phyloP scores from a whole-genome alignment of 257 asterid species.

The Solanum sejunctum region DNA sequence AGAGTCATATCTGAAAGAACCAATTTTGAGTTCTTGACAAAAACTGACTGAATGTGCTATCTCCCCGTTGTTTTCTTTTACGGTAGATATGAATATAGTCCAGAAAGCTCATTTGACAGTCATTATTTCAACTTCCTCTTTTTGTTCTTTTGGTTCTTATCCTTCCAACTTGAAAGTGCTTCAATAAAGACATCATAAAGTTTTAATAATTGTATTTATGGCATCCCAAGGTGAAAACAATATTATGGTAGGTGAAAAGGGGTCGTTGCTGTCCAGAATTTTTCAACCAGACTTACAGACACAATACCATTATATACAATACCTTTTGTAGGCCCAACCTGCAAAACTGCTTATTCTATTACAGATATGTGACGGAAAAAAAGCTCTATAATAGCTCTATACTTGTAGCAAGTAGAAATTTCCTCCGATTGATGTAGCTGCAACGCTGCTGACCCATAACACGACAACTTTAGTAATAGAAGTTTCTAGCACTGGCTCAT shows the following conservation, averaged over 20 bases:
- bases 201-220: background rate
- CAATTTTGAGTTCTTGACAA: background rate
- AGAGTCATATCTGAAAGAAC: background rate
- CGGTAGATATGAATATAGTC: background rate
- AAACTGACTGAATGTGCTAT: background rate
- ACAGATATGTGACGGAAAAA: conserved; percentile 4
- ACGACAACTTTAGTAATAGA: background rate
- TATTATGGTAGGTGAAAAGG: background rate
- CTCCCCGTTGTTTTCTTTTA: background rate
- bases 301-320: background rate
- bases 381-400: conserved; percentile 14
- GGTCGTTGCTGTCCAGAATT: conserved; percentile 10
- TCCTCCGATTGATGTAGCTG: background rate
- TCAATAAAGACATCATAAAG: background rate
- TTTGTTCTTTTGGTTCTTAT: background rate
- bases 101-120: background rate
- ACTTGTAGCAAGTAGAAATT: background rate
- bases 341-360: conserved; percentile 15
- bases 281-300: background rate
- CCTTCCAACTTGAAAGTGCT: background rate
- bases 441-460: background rate
- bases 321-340: background rate
- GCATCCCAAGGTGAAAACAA: background rate
- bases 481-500: background rate
- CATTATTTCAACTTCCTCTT: background rate